Evolutionary conservation across 2,329 filamentous ascomycete genomes (phyloP).

Genomic region (Fusarium stilboides): DNA sequence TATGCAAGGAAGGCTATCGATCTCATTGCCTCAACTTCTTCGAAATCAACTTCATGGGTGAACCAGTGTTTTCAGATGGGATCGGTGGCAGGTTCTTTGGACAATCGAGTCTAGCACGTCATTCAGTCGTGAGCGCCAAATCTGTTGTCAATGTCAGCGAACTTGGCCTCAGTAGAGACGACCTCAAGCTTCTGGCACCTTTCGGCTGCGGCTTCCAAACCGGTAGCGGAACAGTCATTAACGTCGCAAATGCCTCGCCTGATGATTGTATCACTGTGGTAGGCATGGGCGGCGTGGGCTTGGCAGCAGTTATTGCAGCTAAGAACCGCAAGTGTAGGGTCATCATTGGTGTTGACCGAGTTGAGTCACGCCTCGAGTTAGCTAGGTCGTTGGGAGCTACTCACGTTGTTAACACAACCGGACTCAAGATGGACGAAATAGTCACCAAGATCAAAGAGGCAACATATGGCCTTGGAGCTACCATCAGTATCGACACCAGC

Average conservation of each 20-base stretch:
- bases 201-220: constrained; percentile 58
- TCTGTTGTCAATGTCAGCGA: constrained; percentile 51
- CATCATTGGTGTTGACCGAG: constrained; percentile 53
- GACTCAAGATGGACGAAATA: constrained; percentile 45
- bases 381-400: constrained; percentile 55
- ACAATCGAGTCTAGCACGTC: constrained; percentile 53
- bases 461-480: constrained; percentile 63
- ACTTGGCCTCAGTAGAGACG: constrained; percentile 34
- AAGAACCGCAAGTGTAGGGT: constrained; percentile 46
- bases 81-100: constrained; percentile 53
- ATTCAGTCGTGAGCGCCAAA: constrained; percentile 52
- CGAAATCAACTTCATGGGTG: constrained; percentile 62
- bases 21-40: constrained; percentile 66
- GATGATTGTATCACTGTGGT: constrained; percentile 52
- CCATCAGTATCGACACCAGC: constrained; percentile 66
- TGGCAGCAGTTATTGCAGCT: constrained; percentile 55
- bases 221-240: constrained; percentile 55
- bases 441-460: constrained; percentile 53
- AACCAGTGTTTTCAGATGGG: constrained; percentile 35
- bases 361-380: constrained; percentile 47
- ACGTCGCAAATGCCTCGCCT: constrained; percentile 47
- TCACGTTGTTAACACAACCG: constrained; percentile 49
- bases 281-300: constrained; percentile 55
- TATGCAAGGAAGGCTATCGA: constrained; percentile 61
- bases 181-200: constrained; percentile 53